A percentile compares a stretch with the other conserved stretches of the same genome.
These are phyloP conservation scores for Capsicum rhomboideum DNA, from an alignment of 257 asterid species.

Conservation along the genomic window DNA sequence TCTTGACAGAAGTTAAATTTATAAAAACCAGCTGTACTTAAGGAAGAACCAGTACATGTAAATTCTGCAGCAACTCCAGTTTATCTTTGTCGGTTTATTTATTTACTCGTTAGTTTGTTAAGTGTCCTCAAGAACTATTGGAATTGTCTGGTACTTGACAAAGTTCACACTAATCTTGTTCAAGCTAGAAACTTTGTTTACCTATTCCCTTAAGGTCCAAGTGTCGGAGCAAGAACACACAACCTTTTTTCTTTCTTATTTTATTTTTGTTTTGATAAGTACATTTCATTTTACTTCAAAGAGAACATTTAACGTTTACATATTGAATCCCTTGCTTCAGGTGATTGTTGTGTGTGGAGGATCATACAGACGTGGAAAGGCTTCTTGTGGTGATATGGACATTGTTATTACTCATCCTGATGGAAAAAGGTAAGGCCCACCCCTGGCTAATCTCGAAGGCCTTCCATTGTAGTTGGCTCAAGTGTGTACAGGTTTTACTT, in stretches of 20 bases:
- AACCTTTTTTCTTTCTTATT: background rate
- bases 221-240: background rate
- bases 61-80: background rate
- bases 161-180: background rate
- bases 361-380: slow-evolving; percentile 91
- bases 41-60: background rate
- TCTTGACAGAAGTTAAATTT: background rate
- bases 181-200: background rate
- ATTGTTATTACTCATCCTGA: slow-evolving; percentile 84
- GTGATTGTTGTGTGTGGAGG: slow-evolving; percentile 82
- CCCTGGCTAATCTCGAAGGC: background rate
- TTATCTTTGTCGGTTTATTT: background rate
- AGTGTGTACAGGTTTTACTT: background rate
- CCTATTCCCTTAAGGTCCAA: background rate
- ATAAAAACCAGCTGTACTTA: background rate
- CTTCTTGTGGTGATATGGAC: slow-evolving; percentile 95
- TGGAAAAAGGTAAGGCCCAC: slow-evolving; percentile 54
- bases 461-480: background rate
- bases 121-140: background rate
- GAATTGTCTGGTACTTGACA: background rate
- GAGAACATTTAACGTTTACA: background rate
- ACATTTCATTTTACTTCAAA: background rate
- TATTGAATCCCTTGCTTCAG: slow-evolving; percentile 26
- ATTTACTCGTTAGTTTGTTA: background rate
- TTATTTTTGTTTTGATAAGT: background rate